phyloP scores from a whole-genome alignment of 768 basidiomycete genomes.

The Agaricus sinodeliciosus region DNA sequence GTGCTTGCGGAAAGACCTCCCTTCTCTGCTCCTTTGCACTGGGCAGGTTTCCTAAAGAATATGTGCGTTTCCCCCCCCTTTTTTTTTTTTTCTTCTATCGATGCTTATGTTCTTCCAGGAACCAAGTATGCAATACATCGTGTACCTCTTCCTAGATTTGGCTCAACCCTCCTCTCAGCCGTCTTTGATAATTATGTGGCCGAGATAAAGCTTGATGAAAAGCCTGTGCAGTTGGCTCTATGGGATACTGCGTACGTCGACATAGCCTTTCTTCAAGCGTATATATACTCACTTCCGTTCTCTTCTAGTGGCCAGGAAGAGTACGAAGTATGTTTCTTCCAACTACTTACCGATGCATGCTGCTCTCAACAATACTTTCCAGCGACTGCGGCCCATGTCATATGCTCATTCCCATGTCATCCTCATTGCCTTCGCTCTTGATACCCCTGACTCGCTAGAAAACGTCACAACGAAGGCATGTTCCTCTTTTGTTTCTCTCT shows the following conservation, averaged over 20 bases:
- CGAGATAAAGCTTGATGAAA: conserved; percentile 95
- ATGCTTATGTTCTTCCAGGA: conserved; percentile 30
- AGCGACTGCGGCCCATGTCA: conserved; percentile 93
- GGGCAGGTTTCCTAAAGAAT: conserved; percentile 94
- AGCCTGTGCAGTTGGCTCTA: conserved; percentile 92
- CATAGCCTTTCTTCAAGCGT: conserved; percentile 7
- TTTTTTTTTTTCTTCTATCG: conserved; percentile 7
- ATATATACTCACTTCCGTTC: conserved; percentile 11
- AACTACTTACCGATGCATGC: conserved; percentile 6
- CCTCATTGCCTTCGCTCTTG: conserved; percentile 93
- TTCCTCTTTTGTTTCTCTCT: not conserved
- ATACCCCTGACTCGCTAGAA: conserved; percentile 94
- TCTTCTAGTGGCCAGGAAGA: conserved; percentile 87
- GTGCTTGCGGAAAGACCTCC: conserved; percentile 96
- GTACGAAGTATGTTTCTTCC: conserved; percentile 63
- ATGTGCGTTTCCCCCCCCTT: conserved; percentile 54
- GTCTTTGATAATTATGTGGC: conserved; percentile 99
- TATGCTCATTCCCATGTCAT: conserved; percentile 99
- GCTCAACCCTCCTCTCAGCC: conserved; percentile 39
- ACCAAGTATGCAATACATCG: conserved; percentile 41
- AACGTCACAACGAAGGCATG: conserved; percentile 89
- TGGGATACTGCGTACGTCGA: conserved; percentile 97
- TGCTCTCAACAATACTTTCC: conserved; percentile 7
- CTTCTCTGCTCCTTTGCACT: conserved; percentile 87
- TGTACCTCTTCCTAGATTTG: conserved; percentile 13